Conservation (phyloP, 768 basidiomycete genomes). For the Trametes coccinea region DNA sequence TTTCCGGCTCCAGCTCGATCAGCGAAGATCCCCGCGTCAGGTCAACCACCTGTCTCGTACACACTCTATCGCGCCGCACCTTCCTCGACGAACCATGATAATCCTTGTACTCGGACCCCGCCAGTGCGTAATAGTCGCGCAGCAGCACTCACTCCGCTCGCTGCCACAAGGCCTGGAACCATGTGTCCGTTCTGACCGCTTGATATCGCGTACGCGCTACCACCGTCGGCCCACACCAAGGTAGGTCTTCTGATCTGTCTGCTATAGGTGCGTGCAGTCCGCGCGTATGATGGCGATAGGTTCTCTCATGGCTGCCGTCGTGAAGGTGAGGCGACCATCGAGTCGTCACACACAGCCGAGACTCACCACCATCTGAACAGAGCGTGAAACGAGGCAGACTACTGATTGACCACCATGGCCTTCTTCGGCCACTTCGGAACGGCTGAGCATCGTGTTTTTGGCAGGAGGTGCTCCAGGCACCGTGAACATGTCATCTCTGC, state of each 20-base stretch:
- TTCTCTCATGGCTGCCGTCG: neutral
- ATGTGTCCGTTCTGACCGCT: neutral
- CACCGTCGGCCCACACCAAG: neutral
- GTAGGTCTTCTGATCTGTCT: constrained; percentile 13
- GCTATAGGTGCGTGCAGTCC: neutral
- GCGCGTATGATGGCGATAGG: constrained; percentile 9
- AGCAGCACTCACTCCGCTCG: neutral
- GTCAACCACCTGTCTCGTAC: neutral
- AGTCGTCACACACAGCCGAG: neutral
- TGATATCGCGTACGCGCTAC: neutral
- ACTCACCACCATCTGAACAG: neutral
- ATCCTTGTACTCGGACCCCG: constrained; percentile 13
- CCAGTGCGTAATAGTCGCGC: neutral
- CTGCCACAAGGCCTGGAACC: neutral
- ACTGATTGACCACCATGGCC: neutral
- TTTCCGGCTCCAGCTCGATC: constrained; percentile 3
- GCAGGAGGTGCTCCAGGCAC: neutral
- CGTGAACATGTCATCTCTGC: too few relatives aligned
- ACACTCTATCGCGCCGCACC: constrained; percentile 2
- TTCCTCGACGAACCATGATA: constrained; percentile 2
- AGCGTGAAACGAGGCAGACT: neutral
- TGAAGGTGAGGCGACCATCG: neutral
- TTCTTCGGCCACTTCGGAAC: constrained; percentile 2
- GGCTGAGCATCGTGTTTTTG: neutral
- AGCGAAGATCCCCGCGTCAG: neutral